These are phyloP conservation scores for Fusarium sp. DNA, from an alignment of 2,329 filamentous ascomycete genomes.

Conservation along the genomic window DNA sequence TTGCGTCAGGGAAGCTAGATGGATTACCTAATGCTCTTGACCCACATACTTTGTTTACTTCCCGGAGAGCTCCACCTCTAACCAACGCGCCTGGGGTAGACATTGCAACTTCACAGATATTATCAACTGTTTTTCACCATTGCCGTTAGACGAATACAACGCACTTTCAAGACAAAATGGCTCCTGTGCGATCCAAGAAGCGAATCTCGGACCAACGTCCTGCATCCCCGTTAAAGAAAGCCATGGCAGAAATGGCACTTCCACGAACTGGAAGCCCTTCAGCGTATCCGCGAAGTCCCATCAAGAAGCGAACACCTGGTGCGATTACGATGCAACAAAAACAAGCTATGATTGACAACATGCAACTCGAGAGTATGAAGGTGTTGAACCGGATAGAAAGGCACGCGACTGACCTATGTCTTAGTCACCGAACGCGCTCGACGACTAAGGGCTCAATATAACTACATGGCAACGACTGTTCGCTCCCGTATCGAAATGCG, in stretches of 20 bases:
- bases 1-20: slow-evolving; percentile 44
- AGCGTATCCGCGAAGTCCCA: slow-evolving; percentile 69
- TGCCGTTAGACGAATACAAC: slow-evolving; percentile 17
- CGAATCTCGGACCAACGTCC: slow-evolving; percentile 49
- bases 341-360: slow-evolving; percentile 88
- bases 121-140: slow-evolving; percentile 19
- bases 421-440: slow-evolving; percentile 89
- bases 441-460: slow-evolving; percentile 90
- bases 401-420: slow-evolving; percentile 35
- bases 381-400: slow-evolving; percentile 31
- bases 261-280: slow-evolving; percentile 53
- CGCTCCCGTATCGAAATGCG: slow-evolving; percentile 91
- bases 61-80: slow-evolving; percentile 41
- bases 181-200: slow-evolving; percentile 60
- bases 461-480: slow-evolving; percentile 87
- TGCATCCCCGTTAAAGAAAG: slow-evolving; percentile 36
- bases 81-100: slow-evolving; percentile 45
- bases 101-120: slow-evolving; percentile 30
- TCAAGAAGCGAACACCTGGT: slow-evolving; percentile 70
- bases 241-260: slow-evolving; percentile 45
- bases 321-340: slow-evolving; percentile 81
- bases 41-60: slow-evolving; percentile 51
- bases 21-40: slow-evolving; percentile 48
- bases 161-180: slow-evolving; percentile 58
- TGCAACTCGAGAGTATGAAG: slow-evolving; percentile 85